phyloP scores from a whole-genome alignment of 805 yeast genomes.

The Candida xiaguanensis region DNA sequence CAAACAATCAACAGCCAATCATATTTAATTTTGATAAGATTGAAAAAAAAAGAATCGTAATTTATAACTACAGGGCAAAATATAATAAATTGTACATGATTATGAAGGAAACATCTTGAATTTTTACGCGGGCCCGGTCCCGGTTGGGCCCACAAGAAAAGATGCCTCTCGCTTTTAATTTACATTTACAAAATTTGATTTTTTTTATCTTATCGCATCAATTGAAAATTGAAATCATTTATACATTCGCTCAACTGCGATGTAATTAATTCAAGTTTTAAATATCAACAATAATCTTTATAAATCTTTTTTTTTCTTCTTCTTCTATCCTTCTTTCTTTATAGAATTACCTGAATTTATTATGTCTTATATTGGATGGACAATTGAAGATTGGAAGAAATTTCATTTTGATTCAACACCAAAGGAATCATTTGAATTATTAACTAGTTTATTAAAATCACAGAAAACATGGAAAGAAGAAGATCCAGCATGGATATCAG shows the following conservation, averaged over 20 bases:
- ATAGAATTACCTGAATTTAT: background rate
- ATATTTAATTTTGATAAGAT: too few species aligned
- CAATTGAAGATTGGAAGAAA: conserved; percentile 70
- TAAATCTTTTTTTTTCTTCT: background rate
- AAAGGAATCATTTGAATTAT: conserved; percentile 50
- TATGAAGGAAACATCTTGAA: too few species aligned
- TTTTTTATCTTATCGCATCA: conserved; percentile 3
- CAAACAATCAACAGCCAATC: too few species aligned
- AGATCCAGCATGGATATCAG: conserved; percentile 92
- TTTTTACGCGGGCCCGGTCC: too few species aligned
- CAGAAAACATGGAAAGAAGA: conserved; percentile 40
- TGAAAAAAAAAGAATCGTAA: too few species aligned
- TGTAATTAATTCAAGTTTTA: background rate
- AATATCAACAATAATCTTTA: background rate
- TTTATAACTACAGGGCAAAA: too few species aligned
- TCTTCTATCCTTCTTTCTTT: background rate
- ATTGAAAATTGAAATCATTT: background rate
- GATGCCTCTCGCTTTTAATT: too few species aligned
- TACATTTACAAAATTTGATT: too few species aligned
- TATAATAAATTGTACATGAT: too few species aligned
- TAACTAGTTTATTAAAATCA: conserved; percentile 43
- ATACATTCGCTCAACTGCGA: conserved; percentile 2
- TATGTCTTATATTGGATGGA: conserved; percentile 61
- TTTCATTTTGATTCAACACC: conserved; percentile 65
- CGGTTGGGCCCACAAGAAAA: too few species aligned